Evolutionary conservation across 495 filamentous ascomycete genomes (phyloP).

Genomic region (Xylaria castorea): DNA sequence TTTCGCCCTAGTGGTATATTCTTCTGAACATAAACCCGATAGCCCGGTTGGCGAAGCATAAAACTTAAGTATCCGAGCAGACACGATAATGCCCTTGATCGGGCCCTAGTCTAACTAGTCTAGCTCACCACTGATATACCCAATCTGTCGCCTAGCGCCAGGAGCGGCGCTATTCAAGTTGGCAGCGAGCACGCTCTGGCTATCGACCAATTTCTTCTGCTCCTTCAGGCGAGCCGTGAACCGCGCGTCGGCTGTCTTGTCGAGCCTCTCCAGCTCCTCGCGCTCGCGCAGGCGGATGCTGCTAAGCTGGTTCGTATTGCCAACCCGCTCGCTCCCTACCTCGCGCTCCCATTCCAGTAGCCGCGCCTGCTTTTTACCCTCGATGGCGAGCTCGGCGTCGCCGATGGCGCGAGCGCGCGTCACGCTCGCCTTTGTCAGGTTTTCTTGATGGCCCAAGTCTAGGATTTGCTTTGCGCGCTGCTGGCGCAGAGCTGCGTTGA

Average conservation of each 20-base stretch:
- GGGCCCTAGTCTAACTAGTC: constrained; percentile 29
- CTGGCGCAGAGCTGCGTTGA: constrained; percentile 39
- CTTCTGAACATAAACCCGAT: neutral
- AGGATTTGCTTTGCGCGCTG: constrained; percentile 40
- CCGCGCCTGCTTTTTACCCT: constrained; percentile 42
- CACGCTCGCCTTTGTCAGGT: constrained; percentile 48
- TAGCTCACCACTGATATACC: constrained; percentile 49
- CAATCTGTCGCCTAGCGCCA: constrained; percentile 50
- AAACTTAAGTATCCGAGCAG: neutral
- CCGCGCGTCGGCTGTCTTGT: constrained; percentile 45
- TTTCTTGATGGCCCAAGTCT: constrained; percentile 47
- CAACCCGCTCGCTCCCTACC: constrained; percentile 43
- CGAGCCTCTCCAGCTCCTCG: constrained; percentile 50
- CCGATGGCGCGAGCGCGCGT: constrained; percentile 46
- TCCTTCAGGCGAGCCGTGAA: constrained; percentile 46
- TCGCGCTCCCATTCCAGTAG: constrained; percentile 48
- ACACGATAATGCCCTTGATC: neutral
- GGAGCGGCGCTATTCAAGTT: constrained; percentile 44
- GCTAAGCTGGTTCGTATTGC: constrained; percentile 48
- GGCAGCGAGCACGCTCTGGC: constrained; percentile 50
- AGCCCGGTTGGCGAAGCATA: neutral
- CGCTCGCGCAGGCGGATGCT: constrained; percentile 49
- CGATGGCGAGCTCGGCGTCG: constrained; percentile 49
- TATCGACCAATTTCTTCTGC: constrained; percentile 55
- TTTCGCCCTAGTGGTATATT: no score